Conservation (phyloP, 352 stramenopile species). For the Pseudoperonospora humuli region DNA sequence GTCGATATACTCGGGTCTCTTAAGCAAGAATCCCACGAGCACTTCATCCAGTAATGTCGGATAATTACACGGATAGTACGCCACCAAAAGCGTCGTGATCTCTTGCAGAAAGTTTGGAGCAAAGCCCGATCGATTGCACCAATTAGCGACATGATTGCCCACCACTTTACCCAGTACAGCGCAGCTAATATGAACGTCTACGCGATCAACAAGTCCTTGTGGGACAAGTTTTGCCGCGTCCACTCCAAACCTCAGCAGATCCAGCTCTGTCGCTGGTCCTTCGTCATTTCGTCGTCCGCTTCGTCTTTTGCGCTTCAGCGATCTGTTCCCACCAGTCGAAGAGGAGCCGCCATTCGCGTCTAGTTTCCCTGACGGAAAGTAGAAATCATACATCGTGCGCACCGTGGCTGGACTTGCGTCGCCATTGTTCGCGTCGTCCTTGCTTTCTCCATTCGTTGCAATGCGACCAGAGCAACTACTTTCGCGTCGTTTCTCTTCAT, state of each 20-base stretch:
- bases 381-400: slow-evolving; percentile 54
- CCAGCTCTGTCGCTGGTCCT: slow-evolving; percentile 20
- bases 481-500: slow-evolving; percentile 22
- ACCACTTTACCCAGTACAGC: slow-evolving; percentile 45
- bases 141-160: slow-evolving; percentile 60
- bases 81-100: slow-evolving; percentile 57
- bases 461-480: no score
- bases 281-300: slow-evolving; percentile 14
- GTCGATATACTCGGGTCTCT: slow-evolving; percentile 66
- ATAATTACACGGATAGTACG: slow-evolving; percentile 79
- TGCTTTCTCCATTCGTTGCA: slow-evolving; percentile 10
- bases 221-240: slow-evolving; percentile 70
- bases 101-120: slow-evolving; percentile 61
- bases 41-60: slow-evolving; percentile 78
- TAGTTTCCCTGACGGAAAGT: slow-evolving; percentile 28
- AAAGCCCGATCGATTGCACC: slow-evolving; percentile 59
- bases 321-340: slow-evolving; percentile 8
- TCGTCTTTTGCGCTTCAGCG: slow-evolving; percentile 46
- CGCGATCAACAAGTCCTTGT: slow-evolving; percentile 75
- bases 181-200: slow-evolving; percentile 55
- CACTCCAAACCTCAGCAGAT: slow-evolving; percentile 62
- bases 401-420: slow-evolving; percentile 11
- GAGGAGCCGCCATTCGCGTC: slow-evolving; percentile 9
- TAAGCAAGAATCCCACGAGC: slow-evolving; percentile 65
- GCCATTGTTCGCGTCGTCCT: slow-evolving; percentile 17